Evolutionary conservation across 805 yeast species (phyloP).

Genomic region (Suhomyces sp.): DNA sequence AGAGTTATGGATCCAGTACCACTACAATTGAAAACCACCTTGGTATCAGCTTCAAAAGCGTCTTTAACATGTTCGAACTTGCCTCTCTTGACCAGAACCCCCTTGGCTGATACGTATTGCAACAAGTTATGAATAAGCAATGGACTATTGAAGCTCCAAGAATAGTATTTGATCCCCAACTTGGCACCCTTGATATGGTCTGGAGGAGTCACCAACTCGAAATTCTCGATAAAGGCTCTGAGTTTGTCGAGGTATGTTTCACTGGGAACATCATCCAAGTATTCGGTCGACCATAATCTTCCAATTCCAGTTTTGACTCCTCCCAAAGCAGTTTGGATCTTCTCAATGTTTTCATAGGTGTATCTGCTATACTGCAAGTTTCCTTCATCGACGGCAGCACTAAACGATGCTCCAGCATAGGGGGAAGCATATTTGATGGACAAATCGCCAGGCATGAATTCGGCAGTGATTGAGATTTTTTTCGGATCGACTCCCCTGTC

Average conservation of each 20-base stretch:
- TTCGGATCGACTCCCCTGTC: conserved; percentile 26
- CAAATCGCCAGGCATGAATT: conserved; percentile 40
- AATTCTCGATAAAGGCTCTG: conserved; percentile 5
- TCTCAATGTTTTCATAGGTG: neutral
- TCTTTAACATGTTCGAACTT: conserved; percentile 42
- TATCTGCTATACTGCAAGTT: neutral
- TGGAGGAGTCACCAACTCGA: conserved; percentile 7
- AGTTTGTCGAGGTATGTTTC: conserved; percentile 30
- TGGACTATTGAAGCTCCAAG: conserved; percentile 65
- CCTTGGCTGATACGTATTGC: conserved; percentile 23
- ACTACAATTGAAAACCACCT: conserved; percentile 53
- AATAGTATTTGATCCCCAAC: conserved; percentile 50
- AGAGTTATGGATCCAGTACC: conserved; percentile 55
- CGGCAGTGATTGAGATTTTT: conserved; percentile 46
- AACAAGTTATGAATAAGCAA: conserved; percentile 49
- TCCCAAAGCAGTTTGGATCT: neutral
- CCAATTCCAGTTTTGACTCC: conserved; percentile 43
- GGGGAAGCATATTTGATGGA: conserved; percentile 53
- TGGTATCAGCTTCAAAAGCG: conserved; percentile 21
- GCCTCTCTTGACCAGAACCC: conserved; percentile 34
- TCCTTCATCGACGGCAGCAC: neutral
- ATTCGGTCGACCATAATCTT: conserved; percentile 50
- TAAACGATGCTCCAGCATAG: conserved; percentile 77
- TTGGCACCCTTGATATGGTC: conserved; percentile 27
- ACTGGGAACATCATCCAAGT: conserved; percentile 42